A percentile compares a stretch with the other conserved stretches of the same genome.
These are phyloP conservation scores for Fusarium fujikuroi DNA, from an alignment of 2,329 filamentous ascomycete genomes.

Conservation along the genomic window DNA sequence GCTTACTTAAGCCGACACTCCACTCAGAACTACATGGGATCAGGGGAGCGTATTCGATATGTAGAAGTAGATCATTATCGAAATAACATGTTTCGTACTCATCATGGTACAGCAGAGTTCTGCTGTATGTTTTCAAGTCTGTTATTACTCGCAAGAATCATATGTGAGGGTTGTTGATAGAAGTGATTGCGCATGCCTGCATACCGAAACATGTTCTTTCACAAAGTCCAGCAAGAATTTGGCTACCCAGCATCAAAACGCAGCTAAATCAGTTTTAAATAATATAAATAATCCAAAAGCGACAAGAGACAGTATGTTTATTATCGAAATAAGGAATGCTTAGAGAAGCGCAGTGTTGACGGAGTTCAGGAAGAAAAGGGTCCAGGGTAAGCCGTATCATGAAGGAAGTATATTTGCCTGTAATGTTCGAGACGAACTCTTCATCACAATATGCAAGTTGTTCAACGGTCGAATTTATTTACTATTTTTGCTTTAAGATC, in stretches of 20 bases:
- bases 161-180: not conserved
- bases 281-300: fast-evolving
- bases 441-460: no score
- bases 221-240: fast-evolving
- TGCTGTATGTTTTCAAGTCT: fast-evolving
- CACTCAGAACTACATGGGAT: slow-evolving; percentile 4
- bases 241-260: not conserved
- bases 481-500: fast-evolving
- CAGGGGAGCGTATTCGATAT: not conserved
- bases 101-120: no score
- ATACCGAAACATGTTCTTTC: fast-evolving
- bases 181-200: fast-evolving
- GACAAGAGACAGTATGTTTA: no score
- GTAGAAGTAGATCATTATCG: no score
- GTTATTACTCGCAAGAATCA: no score
- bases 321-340: no score
- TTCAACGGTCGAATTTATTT: no score
- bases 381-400: not conserved
- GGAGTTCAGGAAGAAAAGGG: no score
- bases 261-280: no score
- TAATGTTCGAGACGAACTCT: no score
- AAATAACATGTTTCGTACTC: fast-evolving
- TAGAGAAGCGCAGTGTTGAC: no score
- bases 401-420: not conserved
- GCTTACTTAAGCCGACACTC: not conserved